Evolutionary conservation across 768 basidiomycete genomes (phyloP), one percentile per base, ranked within the genome.

Genomic region (Termitomyces sp.): DNA sequence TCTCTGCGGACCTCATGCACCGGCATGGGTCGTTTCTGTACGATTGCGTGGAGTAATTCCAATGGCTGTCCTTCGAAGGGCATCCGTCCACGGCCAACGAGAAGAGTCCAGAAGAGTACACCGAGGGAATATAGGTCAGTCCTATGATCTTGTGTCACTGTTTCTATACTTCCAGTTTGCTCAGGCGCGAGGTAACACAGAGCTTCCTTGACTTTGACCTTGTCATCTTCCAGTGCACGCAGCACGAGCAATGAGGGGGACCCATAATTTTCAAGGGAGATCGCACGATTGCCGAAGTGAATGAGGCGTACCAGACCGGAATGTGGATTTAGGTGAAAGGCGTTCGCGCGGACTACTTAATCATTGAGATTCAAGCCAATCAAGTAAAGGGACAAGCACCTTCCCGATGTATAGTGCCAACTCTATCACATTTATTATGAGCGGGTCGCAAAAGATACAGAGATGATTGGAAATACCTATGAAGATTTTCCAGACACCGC

Each of bases 71-170:
- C 84, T 65, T 85, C 83, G 54, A 84, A 84, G 0, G 81, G 82
- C 77, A 83, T 81, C 63, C 80, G 80, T 0, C 82, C 87, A 38
- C 83, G 76, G 24, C 88, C 87, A 16, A 87, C 86, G n/a, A 89
- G 75, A 3, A 88, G 72, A 10, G 86, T 87, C 87, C 87, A 89
- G 66, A 88, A 87, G 63, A 87, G 67, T 57, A 88, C 81, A 2
- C 88, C 88, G 7, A 89, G 75, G 0, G 86, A 85, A 66, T 90
- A 89, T 30, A 90, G 69, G 68, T 90, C 88, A 13, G 88, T 88
- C 58, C 87, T 70, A 61, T 88, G 85, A 65, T 90, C 88, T 63
- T 88, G 86, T 2, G 80, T 77, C 69, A 83, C 83, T 6, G 84
- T 86, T 67, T 88, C 86, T 60, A 84, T 83, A 63, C 86, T 83